Evolutionary conservation across 2,329 filamentous ascomycete species (phyloP).

Genomic region (Parastagonospora avenae): DNA sequence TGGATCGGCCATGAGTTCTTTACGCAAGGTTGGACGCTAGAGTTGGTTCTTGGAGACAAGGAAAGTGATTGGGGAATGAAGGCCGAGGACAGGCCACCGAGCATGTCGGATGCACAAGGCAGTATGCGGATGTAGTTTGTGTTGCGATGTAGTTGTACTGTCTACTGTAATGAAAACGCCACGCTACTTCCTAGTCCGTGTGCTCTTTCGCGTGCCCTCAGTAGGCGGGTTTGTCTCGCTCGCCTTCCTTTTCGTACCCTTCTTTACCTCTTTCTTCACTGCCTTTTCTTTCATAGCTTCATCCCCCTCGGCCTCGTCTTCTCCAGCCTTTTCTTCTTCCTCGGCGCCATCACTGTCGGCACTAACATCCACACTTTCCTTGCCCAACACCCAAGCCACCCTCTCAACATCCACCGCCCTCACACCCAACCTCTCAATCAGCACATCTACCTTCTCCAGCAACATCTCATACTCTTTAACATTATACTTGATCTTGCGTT

Average conservation of each 20-base stretch:
- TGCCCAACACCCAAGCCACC: constrained; percentile 72
- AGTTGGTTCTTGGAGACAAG: constrained; percentile 47
- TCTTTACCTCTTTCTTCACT: constrained; percentile 19
- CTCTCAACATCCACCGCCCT: constrained; percentile 69
- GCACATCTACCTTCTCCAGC: constrained; percentile 40
- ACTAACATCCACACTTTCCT: constrained; percentile 31
- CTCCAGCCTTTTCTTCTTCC: neutral
- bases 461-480: constrained; percentile 70
- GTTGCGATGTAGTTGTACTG: neutral
- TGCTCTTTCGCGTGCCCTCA: constrained; percentile 34
- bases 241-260: constrained; percentile 32
- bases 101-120: constrained; percentile 10
- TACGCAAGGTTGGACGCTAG: constrained; percentile 49
- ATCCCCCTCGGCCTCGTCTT: neutral
- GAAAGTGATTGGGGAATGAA: constrained; percentile 53
- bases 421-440: constrained; percentile 33
- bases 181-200: constrained; percentile 26
- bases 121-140: neutral
- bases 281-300: neutral
- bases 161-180: neutral
- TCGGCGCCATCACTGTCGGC: neutral
- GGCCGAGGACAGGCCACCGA: constrained; percentile 43
- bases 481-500: constrained; percentile 69
- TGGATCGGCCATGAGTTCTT: constrained; percentile 56
- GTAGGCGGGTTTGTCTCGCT: constrained; percentile 9